phyloP scores from a whole-genome alignment of 2,329 filamentous ascomycete genomes.

The Curvularia sp. region DNA sequence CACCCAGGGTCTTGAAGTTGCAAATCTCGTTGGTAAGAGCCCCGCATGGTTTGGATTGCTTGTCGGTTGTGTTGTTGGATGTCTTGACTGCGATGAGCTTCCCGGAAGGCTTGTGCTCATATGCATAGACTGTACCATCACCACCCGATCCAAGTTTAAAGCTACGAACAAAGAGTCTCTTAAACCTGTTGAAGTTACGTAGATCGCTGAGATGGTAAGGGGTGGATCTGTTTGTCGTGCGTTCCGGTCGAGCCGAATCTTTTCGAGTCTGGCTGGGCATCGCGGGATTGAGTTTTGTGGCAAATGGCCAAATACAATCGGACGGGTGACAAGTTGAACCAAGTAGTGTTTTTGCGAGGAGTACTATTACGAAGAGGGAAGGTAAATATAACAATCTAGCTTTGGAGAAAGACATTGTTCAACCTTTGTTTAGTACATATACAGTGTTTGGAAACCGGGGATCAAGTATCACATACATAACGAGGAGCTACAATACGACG shows the following conservation, averaged over 20 bases:
- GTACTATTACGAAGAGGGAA: not conserved
- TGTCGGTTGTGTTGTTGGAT: not conserved
- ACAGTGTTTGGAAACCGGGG: not conserved
- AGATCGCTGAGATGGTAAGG: not conserved
- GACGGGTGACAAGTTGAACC: too few relatives aligned
- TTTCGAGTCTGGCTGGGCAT: not conserved
- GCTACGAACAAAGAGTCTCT: not conserved
- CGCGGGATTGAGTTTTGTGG: too few relatives aligned
- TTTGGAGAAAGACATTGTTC: not conserved
- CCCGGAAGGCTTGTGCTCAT: slow-evolving; percentile 2
- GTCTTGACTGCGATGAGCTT: slow-evolving; percentile 10
- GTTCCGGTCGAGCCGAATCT: not conserved
- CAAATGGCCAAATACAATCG: too few relatives aligned
- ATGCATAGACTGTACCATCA: slow-evolving; percentile 19
- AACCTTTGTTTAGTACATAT: not conserved
- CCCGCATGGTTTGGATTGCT: not conserved
- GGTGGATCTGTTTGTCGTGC: not conserved
- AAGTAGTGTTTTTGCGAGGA: too few relatives aligned
- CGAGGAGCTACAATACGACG: too few relatives aligned
- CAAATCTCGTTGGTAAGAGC: not conserved
- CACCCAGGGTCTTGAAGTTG: slow-evolving; percentile 6
- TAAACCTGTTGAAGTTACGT: not conserved
- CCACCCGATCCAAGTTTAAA: slow-evolving; percentile 13
- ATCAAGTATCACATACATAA: too few relatives aligned
- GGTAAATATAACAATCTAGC: not conserved